Conservation (phyloP, 805 yeast species). For the Metschnikowia henanensis region DNA sequence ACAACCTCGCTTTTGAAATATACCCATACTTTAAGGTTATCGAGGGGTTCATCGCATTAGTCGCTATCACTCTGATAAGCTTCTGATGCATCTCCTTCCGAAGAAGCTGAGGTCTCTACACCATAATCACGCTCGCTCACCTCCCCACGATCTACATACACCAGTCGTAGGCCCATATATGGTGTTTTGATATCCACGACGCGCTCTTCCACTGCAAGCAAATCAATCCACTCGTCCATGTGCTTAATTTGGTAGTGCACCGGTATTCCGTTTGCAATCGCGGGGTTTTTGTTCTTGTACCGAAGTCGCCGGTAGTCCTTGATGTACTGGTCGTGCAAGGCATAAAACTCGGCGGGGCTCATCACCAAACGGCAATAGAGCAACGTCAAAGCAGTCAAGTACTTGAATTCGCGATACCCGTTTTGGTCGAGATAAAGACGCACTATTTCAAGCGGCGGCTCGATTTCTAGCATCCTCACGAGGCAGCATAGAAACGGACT, state of each 20-base stretch:
- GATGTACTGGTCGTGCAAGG: constrained; percentile 52
- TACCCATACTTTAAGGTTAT: too few species aligned
- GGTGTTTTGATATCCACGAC: constrained; percentile 79
- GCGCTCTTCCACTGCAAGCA: constrained; percentile 52
- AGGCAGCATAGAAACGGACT: constrained; percentile 75
- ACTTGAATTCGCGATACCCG: constrained; percentile 61
- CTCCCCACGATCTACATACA: constrained; percentile 43
- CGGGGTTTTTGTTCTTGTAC: constrained; percentile 30
- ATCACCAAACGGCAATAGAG: constrained; percentile 61
- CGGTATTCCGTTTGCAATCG: constrained; percentile 23
- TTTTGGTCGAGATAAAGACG: constrained; percentile 54
- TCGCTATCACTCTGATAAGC: constrained; percentile 42
- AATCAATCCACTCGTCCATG: constrained; percentile 78
- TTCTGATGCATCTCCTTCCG: constrained; percentile 20
- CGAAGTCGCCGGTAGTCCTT: constrained; percentile 72
- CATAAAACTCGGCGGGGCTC: constrained; percentile 27
- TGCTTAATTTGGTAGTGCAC: constrained; percentile 39
- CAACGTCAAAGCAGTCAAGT: constrained; percentile 66
- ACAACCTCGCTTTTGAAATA: too few species aligned
- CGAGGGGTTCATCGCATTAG: too few species aligned
- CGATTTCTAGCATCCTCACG: constrained; percentile 73
- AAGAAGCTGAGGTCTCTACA: constrained; percentile 26
- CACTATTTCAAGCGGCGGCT: constrained; percentile 62
- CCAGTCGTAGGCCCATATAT: constrained; percentile 44
- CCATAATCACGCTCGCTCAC: constrained; percentile 41